Conservation (phyloP, 805 yeast species). For the Pichia rugopelliculosa region DNA sequence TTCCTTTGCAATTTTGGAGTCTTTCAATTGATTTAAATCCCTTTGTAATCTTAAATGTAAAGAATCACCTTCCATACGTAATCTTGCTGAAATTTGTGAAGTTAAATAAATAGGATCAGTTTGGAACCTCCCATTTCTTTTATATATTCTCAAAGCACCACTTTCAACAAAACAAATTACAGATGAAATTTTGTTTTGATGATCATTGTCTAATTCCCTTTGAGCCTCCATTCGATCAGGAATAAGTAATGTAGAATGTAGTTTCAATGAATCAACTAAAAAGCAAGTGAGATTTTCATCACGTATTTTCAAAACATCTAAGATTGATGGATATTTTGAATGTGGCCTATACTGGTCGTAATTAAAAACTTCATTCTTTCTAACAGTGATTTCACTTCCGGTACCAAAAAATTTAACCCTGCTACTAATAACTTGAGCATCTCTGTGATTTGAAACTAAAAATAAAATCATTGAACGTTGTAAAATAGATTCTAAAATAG, state of each 20-base stretch:
- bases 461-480: slow-evolving; percentile 50
- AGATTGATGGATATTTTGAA: slow-evolving; percentile 36
- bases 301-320: slow-evolving; percentile 53
- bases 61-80: slow-evolving; percentile 21
- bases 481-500: slow-evolving; percentile 50
- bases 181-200: slow-evolving; percentile 19
- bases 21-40: slow-evolving; percentile 10
- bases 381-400: slow-evolving; percentile 37
- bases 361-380: slow-evolving; percentile 52
- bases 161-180: slow-evolving; percentile 22
- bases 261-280: slow-evolving; percentile 52
- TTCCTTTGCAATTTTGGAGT: background rate
- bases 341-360: slow-evolving; percentile 40
- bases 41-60: slow-evolving; percentile 11
- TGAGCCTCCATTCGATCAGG: slow-evolving; percentile 47
- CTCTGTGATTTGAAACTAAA: slow-evolving; percentile 55
- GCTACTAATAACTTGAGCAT: slow-evolving; percentile 38
- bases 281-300: slow-evolving; percentile 50
- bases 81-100: slow-evolving; percentile 14
- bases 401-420: slow-evolving; percentile 29
- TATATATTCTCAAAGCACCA: slow-evolving; percentile 20
- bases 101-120: slow-evolving; percentile 23
- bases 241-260: slow-evolving; percentile 54
- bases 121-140: slow-evolving; percentile 24
- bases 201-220: slow-evolving; percentile 28